Evolutionary conservation across 2,329 filamentous ascomycete species (phyloP), one percentile per base, ranked within the genome.

Genomic region (Colletotrichum sp.): DNA sequence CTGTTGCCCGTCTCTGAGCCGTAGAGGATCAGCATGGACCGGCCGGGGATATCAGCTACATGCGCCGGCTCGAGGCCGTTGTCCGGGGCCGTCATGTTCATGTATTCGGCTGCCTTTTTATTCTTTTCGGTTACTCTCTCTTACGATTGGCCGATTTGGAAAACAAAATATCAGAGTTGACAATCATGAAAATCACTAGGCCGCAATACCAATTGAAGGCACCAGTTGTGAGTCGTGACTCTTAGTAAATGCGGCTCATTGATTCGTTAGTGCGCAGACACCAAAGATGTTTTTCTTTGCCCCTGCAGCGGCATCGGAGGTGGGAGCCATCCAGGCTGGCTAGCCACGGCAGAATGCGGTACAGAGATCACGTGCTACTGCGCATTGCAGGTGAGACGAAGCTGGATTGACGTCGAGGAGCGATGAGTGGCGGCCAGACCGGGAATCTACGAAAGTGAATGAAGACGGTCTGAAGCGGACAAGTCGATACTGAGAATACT

Each of bases 1-100:
- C 95, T 94, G 82, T 97, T 98, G 72, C 97, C 97, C 27, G 96
- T 98, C 87, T 99, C 97, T 52, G 96, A 97, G 71, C 95, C 97
- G 85, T 98, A 99, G 39, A 98, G 89, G 74, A 99, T 89, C 78
- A 98, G 90, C 66, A 90, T 84, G 74, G 85, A 86, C 78, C 90
- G 84, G 78, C 78, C 74, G 16, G 79, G 77, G 8, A 84, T 65
- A 66, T 78, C 78, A 58, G 80, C 78, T 79, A 83, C 67, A 66
- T 69, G 68, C 61, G 69, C 72, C 62, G 75, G 55, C 70, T 72
- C 67, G 67, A 79, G 77, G 32, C 76, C 78, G 25, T 70, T 68
- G 27, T 48, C 39, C 39, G 34, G 10, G 25, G 36, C 16, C 13
- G 64, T 18, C 76, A 77, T 78, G 18, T 48, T 48, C 18, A 48